phyloP scores from a whole-genome alignment of 495 filamentous ascomycete species.

The Parmelia sp. region DNA sequence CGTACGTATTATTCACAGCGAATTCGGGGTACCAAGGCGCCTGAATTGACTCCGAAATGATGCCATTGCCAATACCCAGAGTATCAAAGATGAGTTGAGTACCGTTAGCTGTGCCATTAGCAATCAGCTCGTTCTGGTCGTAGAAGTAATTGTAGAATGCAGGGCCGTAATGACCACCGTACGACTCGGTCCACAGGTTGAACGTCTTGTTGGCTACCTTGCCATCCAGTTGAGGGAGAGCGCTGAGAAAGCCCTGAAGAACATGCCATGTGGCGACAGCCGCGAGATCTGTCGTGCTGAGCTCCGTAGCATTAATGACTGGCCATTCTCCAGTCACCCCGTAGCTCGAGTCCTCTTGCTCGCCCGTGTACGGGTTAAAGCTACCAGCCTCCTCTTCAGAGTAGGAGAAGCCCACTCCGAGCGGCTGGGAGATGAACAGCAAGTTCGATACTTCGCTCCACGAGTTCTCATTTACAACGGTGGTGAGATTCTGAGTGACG shows the following conservation, averaged over 20 bases:
- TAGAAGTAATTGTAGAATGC: conserved; percentile 56
- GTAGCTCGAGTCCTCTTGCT: conserved; percentile 37
- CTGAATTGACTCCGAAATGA: conserved; percentile 56
- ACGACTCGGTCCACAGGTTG: conserved; percentile 52
- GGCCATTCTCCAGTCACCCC: conserved; percentile 46
- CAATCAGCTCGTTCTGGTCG: conserved; percentile 51
- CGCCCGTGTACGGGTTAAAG: conserved; percentile 41
- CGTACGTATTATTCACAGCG: conserved; percentile 58
- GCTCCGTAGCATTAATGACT: conserved; percentile 28
- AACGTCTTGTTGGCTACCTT: conserved; percentile 43
- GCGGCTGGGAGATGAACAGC: conserved; percentile 65
- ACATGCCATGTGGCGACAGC: conserved; percentile 39
- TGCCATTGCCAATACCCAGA: conserved; percentile 36
- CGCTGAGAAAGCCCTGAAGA: conserved; percentile 40
- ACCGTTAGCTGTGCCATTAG: conserved; percentile 41
- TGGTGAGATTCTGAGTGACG: conserved; percentile 46
- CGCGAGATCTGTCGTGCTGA: conserved; percentile 45
- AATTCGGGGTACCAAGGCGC: conserved; percentile 53
- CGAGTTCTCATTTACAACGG: conserved; percentile 53
- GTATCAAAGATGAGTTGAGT: conserved; percentile 51
- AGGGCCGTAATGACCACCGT: conserved; percentile 45
- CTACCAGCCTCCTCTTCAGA: conserved; percentile 36
- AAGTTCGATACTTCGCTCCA: conserved; percentile 72
- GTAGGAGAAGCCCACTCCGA: conserved; percentile 58
- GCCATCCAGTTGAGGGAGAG: conserved; percentile 33